Base-by-base conservation (phyloP, 2,329 filamentous ascomycete species). In the Pseudodiploospora longispora region DNA sequence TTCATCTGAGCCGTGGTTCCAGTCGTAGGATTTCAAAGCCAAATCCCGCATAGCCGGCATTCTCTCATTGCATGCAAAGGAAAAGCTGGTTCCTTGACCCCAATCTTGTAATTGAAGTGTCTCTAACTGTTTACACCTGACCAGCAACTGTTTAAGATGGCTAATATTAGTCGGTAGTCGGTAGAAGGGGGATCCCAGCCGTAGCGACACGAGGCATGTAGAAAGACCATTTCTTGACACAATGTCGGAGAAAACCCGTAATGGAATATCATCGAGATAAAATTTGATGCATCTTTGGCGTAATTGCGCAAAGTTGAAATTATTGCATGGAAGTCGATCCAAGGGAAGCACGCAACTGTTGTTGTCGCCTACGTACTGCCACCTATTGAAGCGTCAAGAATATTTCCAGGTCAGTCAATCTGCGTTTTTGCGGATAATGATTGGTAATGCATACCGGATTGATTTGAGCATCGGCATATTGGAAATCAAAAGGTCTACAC, bases 21-120 rank as follows among this genome's bases (percentile, higher is more conserved):
- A 75, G 56, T 74, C 67, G 49, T 76, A 75, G 2, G 68, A 72
- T 40, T 63, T 64, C 33, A 76, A 55, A 1, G 53, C 56, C 4
- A 75, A 56, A 6, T 69, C 62, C 19, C 51, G 52, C 5, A 75
- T 52, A 0, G 70, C 55, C 1, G 72, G 71, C 27, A 75, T 54
- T 8, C 66, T 59, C 43, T 75, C 70, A 12, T 53, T 56, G 0
- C 47, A 48, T 0, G 42, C 34, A 30, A 75, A 74, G 3, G 47
- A 47, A 50, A 75, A 73, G 37, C 58, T 64, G 10, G 65, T 70
- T 4, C 70, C 70, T 43, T 71, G 68, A 1, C 69, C 69, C 8
- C 65, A 55, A 42, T 71, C 70, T 30, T 64, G 55, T 49, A 71
- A 71, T 42, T 65, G 60, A n/a, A 74, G 59, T 1, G 55, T 63